Evolutionary conservation across 495 filamentous ascomycete species (phyloP).

Genomic region (Pyrenula aspistea): DNA sequence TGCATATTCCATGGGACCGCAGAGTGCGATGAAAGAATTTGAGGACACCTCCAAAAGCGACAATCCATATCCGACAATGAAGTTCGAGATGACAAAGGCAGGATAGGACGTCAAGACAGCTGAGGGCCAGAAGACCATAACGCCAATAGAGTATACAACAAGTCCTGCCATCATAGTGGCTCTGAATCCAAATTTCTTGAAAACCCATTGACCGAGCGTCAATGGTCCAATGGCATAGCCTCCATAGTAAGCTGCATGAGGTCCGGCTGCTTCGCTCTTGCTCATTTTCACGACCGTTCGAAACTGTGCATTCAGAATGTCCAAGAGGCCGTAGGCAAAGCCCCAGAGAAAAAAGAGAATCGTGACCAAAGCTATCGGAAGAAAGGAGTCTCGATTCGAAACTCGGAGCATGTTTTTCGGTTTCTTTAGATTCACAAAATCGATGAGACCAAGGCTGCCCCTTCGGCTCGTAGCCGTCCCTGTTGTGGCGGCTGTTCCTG

Average conservation of each 20-base stretch:
- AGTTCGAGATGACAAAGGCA: slow-evolving; percentile 54
- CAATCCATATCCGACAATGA: slow-evolving; percentile 53
- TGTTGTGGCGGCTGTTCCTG: slow-evolving; percentile 18
- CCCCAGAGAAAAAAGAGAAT: slow-evolving; percentile 81
- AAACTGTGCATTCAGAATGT: slow-evolving; percentile 56
- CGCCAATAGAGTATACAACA: slow-evolving; percentile 49
- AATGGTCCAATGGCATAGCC: slow-evolving; percentile 50
- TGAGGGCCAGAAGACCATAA: slow-evolving; percentile 62
- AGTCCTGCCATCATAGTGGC: slow-evolving; percentile 53
- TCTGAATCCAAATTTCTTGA: slow-evolving; percentile 57
- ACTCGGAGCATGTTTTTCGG: slow-evolving; percentile 66
- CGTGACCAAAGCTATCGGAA: slow-evolving; percentile 50
- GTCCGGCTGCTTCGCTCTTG: slow-evolving; percentile 36
- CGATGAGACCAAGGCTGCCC: slow-evolving; percentile 46
- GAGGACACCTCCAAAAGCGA: slow-evolving; percentile 52
- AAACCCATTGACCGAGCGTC: slow-evolving; percentile 40
- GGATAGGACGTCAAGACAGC: slow-evolving; percentile 54
- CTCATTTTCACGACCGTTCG: slow-evolving; percentile 33
- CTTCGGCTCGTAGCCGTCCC: slow-evolving; percentile 18
- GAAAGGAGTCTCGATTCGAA: slow-evolving; percentile 43
- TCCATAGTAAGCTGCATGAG: slow-evolving; percentile 54
- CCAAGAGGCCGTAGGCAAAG: slow-evolving; percentile 73
- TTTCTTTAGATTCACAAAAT: slow-evolving; percentile 71
- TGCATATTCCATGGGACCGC: slow-evolving; percentile 52
- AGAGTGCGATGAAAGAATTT: slow-evolving; percentile 58